A percentile compares a stretch with the other conserved stretches of the same genome.
These are phyloP conservation scores for Cryptococcus maquisensis DNA, from an alignment of 1,284 basidiomycete species.

Conservation along the genomic window DNA sequence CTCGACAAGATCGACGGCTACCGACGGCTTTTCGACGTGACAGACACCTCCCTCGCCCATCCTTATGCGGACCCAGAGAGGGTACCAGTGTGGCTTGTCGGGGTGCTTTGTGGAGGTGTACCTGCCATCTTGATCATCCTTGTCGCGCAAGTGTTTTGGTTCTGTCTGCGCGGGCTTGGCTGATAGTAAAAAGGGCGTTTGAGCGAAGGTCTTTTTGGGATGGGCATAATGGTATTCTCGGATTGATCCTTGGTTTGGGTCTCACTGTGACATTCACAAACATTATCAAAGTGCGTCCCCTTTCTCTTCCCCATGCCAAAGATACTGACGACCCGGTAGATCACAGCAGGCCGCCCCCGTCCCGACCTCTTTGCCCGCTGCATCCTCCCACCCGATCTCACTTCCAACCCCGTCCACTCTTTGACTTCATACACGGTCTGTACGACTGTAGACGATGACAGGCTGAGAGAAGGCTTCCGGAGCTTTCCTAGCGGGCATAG, in stretches of 20 bases:
- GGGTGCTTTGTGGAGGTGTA: constrained; percentile 58
- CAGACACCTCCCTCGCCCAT: constrained; percentile 63
- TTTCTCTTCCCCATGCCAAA: background rate
- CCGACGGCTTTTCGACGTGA: constrained; percentile 72
- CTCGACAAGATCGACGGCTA: constrained; percentile 76
- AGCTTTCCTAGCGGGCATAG: constrained; percentile 92
- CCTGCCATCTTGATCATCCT: constrained; percentile 66
- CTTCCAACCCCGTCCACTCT: constrained; percentile 63
- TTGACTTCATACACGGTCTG: constrained; percentile 74
- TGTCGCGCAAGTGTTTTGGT: constrained; percentile 53
- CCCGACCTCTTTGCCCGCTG: constrained; percentile 82
- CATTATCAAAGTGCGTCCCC: constrained; percentile 60
- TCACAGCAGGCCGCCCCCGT: constrained; percentile 78
- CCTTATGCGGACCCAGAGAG: constrained; percentile 80
- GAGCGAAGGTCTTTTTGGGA: constrained; percentile 82
- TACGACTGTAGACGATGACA: constrained; percentile 58
- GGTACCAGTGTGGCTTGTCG: constrained; percentile 61
- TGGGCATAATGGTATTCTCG: constrained; percentile 73
- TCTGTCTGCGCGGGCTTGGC: background rate
- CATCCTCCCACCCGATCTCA: constrained; percentile 62
- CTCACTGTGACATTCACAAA: constrained; percentile 65
- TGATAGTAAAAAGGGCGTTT: constrained; percentile 43
- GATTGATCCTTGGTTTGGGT: constrained; percentile 46
- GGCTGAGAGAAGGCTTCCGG: constrained; percentile 79
- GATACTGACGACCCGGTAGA: no score